Base-by-base conservation (phyloP, 2,329 filamentous ascomycete genomes). In the Penicillium sp. region DNA sequence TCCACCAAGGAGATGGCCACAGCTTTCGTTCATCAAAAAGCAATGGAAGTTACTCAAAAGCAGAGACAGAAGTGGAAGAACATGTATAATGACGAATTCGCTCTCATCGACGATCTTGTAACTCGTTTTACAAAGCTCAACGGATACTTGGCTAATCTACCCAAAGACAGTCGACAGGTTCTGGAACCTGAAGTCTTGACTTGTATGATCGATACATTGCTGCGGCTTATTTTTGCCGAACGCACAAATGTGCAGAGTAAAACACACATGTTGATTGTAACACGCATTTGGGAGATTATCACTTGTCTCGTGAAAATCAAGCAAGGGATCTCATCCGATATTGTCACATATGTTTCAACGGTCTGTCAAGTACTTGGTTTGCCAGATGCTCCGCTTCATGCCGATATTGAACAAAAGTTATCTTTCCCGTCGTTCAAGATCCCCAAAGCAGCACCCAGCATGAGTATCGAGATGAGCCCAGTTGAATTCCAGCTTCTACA, bases 401-500 rank as follows among this genome's bases (percentile, higher is more conserved):
- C 51, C 21, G 42, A 58, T 1, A 43, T 33, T 17, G 52, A 52
- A 7, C 43, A 53, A 17, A 31, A 35, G 12, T 34, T 57, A 3
- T 49, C 54, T 45, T 69, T 60, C 57, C 55, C 24, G 34, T 64
- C 51, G 7, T 55, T 57, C 49, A 37, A 45, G 8, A 43, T 59
- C 39, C 49, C 43, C 3, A 45, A 54, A 13, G 19, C 13, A n/a
- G 50, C 54, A 1, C 37, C 48, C 3, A 54, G 47, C 15, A 48
- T 59, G 7, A 70, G 72, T 49, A 62, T 72, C 46, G 66, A 61
- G 3, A 60, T 74, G 48, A 63, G 74, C 1, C 67, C 75, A 15
- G 70, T 72, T 8, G 75, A 83, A 17, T 87, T 89, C 53, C 85
- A 89, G 60, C 70, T 89, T 10, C 66, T 79, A 8, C 73, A 85